These are phyloP conservation scores for Coniella vitis DNA, from an alignment of 2,329 filamentous ascomycete genomes.

Conservation along the genomic window DNA sequence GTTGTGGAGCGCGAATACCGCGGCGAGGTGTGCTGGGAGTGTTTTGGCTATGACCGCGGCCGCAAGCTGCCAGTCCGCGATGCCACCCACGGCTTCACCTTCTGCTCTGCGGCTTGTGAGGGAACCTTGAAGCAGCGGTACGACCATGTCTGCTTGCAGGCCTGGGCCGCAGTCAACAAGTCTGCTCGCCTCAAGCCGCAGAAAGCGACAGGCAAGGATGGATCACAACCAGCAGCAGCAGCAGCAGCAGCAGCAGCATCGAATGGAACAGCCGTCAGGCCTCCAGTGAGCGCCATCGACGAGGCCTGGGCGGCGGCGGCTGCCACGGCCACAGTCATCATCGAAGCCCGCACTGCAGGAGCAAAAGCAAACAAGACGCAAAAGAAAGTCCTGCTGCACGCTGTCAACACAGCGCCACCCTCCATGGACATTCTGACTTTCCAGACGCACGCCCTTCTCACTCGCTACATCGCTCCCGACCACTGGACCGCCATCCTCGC, in stretches of 20 bases:
- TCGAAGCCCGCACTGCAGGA: neutral
- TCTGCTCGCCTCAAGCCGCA: neutral
- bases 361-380: neutral
- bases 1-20: conserved; percentile 13
- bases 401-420: neutral
- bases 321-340: neutral
- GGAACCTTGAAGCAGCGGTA: neutral
- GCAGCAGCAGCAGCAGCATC: neutral
- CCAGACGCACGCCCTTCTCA: conserved; percentile 9
- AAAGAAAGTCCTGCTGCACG: neutral
- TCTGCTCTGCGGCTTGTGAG: conserved; percentile 9
- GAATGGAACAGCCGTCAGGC: neutral
- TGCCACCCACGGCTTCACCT: conserved; percentile 3
- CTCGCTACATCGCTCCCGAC: neutral
- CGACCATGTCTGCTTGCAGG: conserved; percentile 5
- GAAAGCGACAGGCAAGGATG: neutral
- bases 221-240: neutral
- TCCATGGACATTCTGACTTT: conserved; percentile 8
- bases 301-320: conserved; percentile 4
- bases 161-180: conserved; percentile 8
- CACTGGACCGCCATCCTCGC: conserved; percentile 1
- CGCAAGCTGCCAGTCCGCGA: conserved; percentile 10
- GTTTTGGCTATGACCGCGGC: conserved; percentile 12
- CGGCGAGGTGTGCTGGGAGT: conserved; percentile 15
- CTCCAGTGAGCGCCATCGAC: neutral